Base-by-base conservation (phyloP, 495 filamentous ascomycete genomes). In the Acidomyces sp. region DNA sequence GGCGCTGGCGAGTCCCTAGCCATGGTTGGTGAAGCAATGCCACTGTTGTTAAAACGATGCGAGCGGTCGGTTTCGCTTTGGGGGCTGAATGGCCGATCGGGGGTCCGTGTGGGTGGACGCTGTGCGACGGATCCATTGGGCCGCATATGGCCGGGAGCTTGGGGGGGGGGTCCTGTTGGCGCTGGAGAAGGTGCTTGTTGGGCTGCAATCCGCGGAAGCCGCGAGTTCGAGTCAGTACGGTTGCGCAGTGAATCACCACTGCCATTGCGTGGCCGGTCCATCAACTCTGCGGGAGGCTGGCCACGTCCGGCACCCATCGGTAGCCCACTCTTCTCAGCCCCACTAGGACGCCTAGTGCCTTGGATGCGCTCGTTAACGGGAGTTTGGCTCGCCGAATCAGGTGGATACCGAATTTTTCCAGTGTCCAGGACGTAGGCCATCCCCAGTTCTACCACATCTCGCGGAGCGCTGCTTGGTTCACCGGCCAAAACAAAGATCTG, bases 361-460 rank as follows among this genome's bases (percentile, higher is more conserved):
- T 60, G 46, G 3, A 51, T 35, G 18, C 51, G 22, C 24, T 51
- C 47, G 15, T 53, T 43, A 48, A 53, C 26, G 57, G 53, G 43
- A 3, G 53, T 43, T 29, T 52, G 28, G 26, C 13, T 13, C 32
- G 51, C 34, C 19, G 55, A 21, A 68, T 67, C 55, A 71, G 80
- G 26, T 0, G 90, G 90, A 58, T 96, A 99, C 25, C 88, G 73
- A 34, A 99, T 99, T 57, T 99, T 99, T 13, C 72, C 70, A 1
- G 90, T 99, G 58, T 96, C 90, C 27, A 99, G 66, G 37, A 93
- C 70, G 58, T 96, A 99, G 11, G 83, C 80, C 56, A 93, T 70
- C 51, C 80, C 82, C 47, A 99, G 69, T 56, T 99, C 90, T 36
- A 72, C 71, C 1, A 80, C 72, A 43, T 92, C 80, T 41, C 77